Conservation (phyloP, 176 grass and related monocot species). For the Pontederia crassipes region DNA sequence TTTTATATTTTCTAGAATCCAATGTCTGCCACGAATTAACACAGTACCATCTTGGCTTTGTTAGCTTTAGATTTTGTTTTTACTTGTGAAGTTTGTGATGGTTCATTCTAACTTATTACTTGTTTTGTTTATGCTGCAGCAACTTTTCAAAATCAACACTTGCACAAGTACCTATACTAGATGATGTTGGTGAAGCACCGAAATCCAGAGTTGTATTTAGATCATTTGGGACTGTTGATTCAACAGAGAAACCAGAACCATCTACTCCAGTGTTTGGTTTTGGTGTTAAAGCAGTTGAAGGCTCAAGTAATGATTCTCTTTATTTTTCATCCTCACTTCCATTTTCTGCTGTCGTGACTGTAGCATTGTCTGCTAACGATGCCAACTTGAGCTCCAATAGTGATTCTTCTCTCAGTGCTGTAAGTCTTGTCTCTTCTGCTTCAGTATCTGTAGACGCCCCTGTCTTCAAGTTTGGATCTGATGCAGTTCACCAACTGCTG, state of each 20-base stretch:
- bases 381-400: slow-evolving; percentile 6
- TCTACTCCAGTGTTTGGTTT: slow-evolving; percentile 29
- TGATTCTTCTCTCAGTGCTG: slow-evolving; percentile 11
- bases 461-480: slow-evolving; percentile 26
- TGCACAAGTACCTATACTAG: slow-evolving; percentile 13
- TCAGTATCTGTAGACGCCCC: slow-evolving; percentile 11
- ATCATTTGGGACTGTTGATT: slow-evolving; percentile 24
- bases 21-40: too few species aligned
- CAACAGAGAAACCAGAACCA: slow-evolving; percentile 16
- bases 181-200: slow-evolving; percentile 21
- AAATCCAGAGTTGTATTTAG: slow-evolving; percentile 16
- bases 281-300: slow-evolving; percentile 21
- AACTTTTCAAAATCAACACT: slow-evolving; percentile 21
- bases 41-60: too few species aligned
- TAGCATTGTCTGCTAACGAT: slow-evolving; percentile 17
- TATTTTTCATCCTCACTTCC: slow-evolving; percentile 13
- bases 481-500: neutral
- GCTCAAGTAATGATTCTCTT: slow-evolving; percentile 41
- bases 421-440: slow-evolving; percentile 18
- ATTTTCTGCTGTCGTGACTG: slow-evolving; percentile 1
- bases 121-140: slow-evolving; percentile 18
- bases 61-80: too few species aligned
- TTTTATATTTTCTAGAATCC: too few species aligned
- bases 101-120: slow-evolving; percentile 13
- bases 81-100: neutral